Base-by-base conservation (phyloP, 768 basidiomycete genomes). In the Pisolithus sp. region DNA sequence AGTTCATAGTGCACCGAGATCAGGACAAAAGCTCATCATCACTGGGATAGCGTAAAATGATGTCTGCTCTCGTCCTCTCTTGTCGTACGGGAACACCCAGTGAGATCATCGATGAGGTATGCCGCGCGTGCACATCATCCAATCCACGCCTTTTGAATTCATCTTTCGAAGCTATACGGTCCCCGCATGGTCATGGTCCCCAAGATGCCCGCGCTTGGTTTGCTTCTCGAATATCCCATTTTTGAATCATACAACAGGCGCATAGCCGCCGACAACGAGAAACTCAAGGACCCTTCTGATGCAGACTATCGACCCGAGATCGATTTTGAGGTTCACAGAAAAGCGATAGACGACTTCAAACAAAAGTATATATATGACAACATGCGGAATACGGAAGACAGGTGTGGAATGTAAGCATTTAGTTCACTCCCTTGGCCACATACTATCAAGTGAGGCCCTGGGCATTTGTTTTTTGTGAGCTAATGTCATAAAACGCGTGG, bases 171-270 rank as follows among this genome's bases (percentile, higher is more conserved):
- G 90, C 76, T 92, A 15, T 98, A 89, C 60, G 86, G 85, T 2
- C 83, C 86, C 4, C 78, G 81, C 15, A 72, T 73, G 38, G 88
- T 94, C 34, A 81, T 89, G 62, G 79, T 97, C 20, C 96, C 96
- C 17, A 97, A 95, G 71, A 95, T 97, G 74, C 96, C 96, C 12
- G 86, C 93, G 2, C 77, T 99, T 17, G 96, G 96, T 12, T 78
- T 99, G 5, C 73, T 99, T 21, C 81, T 99, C 23, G 93, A 98
- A 70, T 77, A 89, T 57, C 89, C 89, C 3, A 77, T 91, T 50
- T 92, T 89, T 58, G 79, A 84, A 46, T 80, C 80, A 6, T 94
- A 92, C 69, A 90, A 89, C 65, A 70, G 71, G 46, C 77, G 76
- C 52, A 75, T 87, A 57, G 66, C 58, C 4, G 62, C 57, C 18